A percentile compares a stretch with the other conserved stretches of the same genome.
Evolutionary conservation across 1,284 basidiomycete species (phyloP).

Genomic region (Pholiota adiposa): DNA sequence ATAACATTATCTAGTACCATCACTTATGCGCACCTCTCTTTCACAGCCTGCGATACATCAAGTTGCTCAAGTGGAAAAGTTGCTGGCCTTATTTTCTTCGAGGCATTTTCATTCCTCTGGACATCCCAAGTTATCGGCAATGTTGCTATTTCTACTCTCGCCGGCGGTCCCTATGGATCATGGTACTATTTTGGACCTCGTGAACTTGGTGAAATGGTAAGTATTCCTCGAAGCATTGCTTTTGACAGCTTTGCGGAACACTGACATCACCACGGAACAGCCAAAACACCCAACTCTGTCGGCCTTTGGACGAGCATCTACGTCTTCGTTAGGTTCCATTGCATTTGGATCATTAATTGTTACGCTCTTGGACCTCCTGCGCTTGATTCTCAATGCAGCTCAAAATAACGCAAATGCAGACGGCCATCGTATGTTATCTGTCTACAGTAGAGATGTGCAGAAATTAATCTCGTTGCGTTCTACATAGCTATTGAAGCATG

Average conservation of each 20-base stretch:
- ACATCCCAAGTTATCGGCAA: slow-evolving; percentile 82
- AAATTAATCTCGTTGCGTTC: neutral
- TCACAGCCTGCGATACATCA: slow-evolving; percentile 28
- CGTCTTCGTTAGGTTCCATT: slow-evolving; percentile 86
- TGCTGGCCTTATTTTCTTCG: slow-evolving; percentile 76
- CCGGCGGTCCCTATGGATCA: slow-evolving; percentile 62
- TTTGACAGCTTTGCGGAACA: neutral
- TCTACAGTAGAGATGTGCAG: neutral
- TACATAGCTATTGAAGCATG: slow-evolving; percentile 73
- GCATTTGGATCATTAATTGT: slow-evolving; percentile 91
- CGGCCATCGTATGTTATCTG: slow-evolving; percentile 66
- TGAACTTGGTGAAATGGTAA: slow-evolving; percentile 63
- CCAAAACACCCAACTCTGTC: slow-evolving; percentile 74
- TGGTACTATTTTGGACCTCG: slow-evolving; percentile 81
- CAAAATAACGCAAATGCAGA: slow-evolving; percentile 73
- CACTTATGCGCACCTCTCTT: neutral
- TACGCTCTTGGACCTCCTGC: slow-evolving; percentile 80
- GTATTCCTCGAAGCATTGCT: slow-evolving; percentile 13
- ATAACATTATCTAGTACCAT: slow-evolving; percentile 2
- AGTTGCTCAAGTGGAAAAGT: slow-evolving; percentile 52
- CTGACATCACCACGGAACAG: slow-evolving; percentile 33
- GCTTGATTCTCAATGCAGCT: slow-evolving; percentile 67
- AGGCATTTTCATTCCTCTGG: slow-evolving; percentile 86
- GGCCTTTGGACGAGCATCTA: slow-evolving; percentile 82
- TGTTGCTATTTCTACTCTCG: slow-evolving; percentile 78